Base-by-base conservation (phyloP, 345 rosid species). In the Camelina neglecta region DNA sequence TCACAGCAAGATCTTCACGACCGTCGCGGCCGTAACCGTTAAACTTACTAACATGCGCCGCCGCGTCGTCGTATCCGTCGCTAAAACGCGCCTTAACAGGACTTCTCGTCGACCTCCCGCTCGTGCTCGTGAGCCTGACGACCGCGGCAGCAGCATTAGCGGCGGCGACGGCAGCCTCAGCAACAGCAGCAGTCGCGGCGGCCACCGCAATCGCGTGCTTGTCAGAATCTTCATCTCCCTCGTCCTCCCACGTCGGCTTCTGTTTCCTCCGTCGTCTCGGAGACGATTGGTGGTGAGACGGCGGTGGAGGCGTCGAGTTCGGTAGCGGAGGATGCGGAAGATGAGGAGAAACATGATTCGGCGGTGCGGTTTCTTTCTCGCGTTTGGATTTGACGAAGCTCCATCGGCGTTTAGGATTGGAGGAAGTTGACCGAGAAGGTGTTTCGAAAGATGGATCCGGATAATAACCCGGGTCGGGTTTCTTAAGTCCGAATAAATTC, bases 181-280 rank as follows among this genome's bases (percentile, higher is more conserved):
- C 96, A 10, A 84, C 94, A 0, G 85, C 90, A 4, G 97, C 93
- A 1, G 89, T 86, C 2, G 97, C 98, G 2, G 92, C 88, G 0
- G 98, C 97, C 12, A 92, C 87, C 2, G 92, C 90, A 68, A 92
- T 81, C n/a, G 93, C 95, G 39, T 88, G 95, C 26, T 84, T 79
- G 47, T 68, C 82, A 0, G 86, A 79, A 68, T 84, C 83, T 13
- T 51, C 81, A 15, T 21, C 61, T 13, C 71, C 77, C 1, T 77
- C 81, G 0, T 44, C 75, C 18, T 76, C 75, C 67, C 65, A 51
- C 11, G 38, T 67, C 11, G 31, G 51, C 21, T 72, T 66, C 50
- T 61, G 70, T 18, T 59, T 77, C 70, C 68, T 50, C 9, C 55
- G 71, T 11, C 60, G 36, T 2, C 80, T 53, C 57, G 74, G 77